These are phyloP conservation scores for Lolium rigidum DNA, from an alignment of 176 grass and related monocot species.

Conservation along the genomic window DNA sequence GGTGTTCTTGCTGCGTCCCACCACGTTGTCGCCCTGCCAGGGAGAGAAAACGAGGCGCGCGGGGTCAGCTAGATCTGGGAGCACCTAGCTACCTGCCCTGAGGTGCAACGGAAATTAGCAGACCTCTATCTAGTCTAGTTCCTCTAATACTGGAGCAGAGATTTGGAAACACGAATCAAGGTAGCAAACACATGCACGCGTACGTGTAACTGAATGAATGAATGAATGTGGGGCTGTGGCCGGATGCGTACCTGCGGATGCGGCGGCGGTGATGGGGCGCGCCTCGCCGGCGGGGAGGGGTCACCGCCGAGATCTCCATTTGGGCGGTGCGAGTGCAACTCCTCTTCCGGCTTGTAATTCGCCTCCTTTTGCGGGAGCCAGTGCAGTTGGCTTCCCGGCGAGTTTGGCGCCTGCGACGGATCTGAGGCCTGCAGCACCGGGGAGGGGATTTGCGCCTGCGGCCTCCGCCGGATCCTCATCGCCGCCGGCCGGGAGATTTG, in stretches of 20 bases:
- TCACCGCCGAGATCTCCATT: not conserved
- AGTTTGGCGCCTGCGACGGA: slow-evolving; percentile 37
- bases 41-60: not conserved
- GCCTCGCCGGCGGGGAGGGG: not conserved
- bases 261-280: not conserved
- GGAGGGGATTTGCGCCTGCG: slow-evolving; percentile 34
- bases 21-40: slow-evolving; percentile 37
- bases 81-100: not conserved
- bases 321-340: too few species aligned
- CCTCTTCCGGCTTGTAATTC: too few species aligned
- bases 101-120: slow-evolving; percentile 36
- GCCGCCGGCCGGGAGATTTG: slow-evolving; percentile 38
- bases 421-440: slow-evolving; percentile 25
- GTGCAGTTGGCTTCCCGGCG: not conserved
- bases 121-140: not conserved
- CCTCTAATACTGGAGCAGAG: not conserved
- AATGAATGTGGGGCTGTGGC: too few species aligned
- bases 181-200: not conserved
- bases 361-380: too few species aligned
- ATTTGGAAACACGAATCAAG: slow-evolving; percentile 13
- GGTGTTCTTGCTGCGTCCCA: slow-evolving; percentile 43
- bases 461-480: slow-evolving; percentile 89
- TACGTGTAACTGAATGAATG: not conserved
- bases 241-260: slow-evolving; percentile 3
- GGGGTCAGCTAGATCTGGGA: slow-evolving; percentile 26